Percentiles rank a stretch among this genome's conserved stretches.
phyloP scores from a whole-genome alignment of 1,284 basidiomycete species.

The Somion occarium region DNA sequence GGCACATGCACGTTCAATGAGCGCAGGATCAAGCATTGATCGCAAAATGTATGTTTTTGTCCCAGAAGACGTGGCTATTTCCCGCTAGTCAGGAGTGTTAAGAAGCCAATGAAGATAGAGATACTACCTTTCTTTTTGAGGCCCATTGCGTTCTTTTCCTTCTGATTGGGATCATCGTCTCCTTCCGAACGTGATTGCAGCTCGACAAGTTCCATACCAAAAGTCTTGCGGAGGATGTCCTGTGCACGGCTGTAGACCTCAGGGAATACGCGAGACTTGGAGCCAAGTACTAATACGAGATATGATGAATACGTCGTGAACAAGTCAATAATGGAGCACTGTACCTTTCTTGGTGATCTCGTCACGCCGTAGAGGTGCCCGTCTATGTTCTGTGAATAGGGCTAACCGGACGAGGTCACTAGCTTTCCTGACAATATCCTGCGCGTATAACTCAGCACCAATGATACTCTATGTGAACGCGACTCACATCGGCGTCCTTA shows the following conservation, averaged over 20 bases:
- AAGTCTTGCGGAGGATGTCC: slow-evolving; percentile 48
- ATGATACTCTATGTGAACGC: not conserved
- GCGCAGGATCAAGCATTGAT: slow-evolving; percentile 47
- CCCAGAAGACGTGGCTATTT: slow-evolving; percentile 45
- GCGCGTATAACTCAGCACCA: too few relatives aligned
- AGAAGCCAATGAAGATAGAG: slow-evolving; percentile 1
- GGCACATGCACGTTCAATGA: slow-evolving; percentile 55
- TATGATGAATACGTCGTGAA: not conserved
- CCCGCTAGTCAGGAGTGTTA: not conserved
- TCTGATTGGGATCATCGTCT: slow-evolving; percentile 29
- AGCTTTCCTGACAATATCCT: slow-evolving; percentile 59
- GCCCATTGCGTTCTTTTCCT: slow-evolving; percentile 32
- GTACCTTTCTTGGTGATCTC: slow-evolving; percentile 77
- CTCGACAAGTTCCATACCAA: slow-evolving; percentile 75
- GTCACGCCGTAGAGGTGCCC: slow-evolving; percentile 57
- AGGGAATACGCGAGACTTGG: slow-evolving; percentile 52
- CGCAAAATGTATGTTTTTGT: slow-evolving; percentile 77
- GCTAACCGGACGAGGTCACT: slow-evolving; percentile 68
- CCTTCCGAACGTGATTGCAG: slow-evolving; percentile 59
- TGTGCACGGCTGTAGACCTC: slow-evolving; percentile 56
- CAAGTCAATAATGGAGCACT: slow-evolving; percentile 6
- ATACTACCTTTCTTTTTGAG: slow-evolving; percentile 47
- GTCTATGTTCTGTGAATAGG: slow-evolving; percentile 64
- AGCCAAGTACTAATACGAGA: slow-evolving; percentile 63
- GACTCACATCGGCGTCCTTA: not conserved